phyloP scores from a whole-genome alignment of 495 filamentous ascomycete genomes.

The Talaromyces borbonicus region DNA sequence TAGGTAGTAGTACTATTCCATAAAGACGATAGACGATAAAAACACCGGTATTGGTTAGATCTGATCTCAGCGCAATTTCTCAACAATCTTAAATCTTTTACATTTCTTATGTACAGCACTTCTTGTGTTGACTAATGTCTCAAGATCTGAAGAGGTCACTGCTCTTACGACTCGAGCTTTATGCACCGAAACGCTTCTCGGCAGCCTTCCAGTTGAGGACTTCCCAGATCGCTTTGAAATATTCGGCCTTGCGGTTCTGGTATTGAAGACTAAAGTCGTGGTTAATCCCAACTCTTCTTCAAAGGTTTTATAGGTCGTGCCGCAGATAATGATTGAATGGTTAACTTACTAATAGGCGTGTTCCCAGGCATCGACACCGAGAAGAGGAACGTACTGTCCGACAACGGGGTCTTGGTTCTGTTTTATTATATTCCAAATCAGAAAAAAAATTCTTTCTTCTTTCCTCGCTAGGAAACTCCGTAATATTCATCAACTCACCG shows the following conservation, averaged over 20 bases:
- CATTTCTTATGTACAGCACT: too few species aligned
- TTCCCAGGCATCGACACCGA: constrained; percentile 98
- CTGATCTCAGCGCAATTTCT: too few species aligned
- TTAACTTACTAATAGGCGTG: constrained; percentile 62
- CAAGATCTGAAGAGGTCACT: too few species aligned
- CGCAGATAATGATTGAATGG: background rate
- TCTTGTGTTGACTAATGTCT: too few species aligned
- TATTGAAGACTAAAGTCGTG: constrained; percentile 78
- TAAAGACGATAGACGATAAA: too few species aligned
- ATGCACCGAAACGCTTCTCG: constrained; percentile 62
- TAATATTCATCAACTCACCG: constrained; percentile 39
- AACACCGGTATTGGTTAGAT: too few species aligned
- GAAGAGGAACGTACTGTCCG: constrained; percentile 71
- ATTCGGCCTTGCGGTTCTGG: constrained; percentile 97
- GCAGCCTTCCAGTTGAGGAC: constrained; percentile 96
- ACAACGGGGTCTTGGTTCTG: constrained; percentile 91
- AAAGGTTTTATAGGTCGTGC: too few species aligned
- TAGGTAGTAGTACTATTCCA: too few species aligned
- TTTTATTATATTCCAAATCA: background rate
- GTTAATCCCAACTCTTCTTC: too few species aligned
- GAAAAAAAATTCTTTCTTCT: background rate
- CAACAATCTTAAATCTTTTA: too few species aligned
- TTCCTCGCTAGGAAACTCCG: background rate
- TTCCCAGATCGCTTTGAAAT: constrained; percentile 94
- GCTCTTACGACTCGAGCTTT: too few species aligned